Conservation (phyloP, 208 protist species). For the Trypanosoma cruzi region DNA sequence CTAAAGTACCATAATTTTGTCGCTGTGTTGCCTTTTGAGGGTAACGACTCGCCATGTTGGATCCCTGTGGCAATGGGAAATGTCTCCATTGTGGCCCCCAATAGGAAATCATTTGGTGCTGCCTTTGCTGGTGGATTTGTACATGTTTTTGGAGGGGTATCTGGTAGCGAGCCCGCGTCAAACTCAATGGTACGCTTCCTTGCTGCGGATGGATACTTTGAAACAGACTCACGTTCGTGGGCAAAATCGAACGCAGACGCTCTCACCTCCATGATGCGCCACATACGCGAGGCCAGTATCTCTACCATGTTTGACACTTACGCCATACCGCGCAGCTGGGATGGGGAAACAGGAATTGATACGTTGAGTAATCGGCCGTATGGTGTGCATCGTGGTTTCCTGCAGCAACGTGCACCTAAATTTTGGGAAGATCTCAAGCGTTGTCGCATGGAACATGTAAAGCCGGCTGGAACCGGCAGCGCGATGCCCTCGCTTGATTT, state of each 20-base stretch:
- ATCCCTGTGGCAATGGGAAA: conserved; percentile 85
- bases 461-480: neutral
- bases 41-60: conserved; percentile 54
- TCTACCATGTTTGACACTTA: conserved; percentile 44
- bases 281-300: conserved; percentile 35
- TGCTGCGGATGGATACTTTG: conserved; percentile 77
- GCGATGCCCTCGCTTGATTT: neutral
- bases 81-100: conserved; percentile 59
- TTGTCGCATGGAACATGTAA: conserved; percentile 47
- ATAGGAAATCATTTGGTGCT: conserved; percentile 66
- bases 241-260: conserved; percentile 28
- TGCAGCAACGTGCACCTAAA: conserved; percentile 72
- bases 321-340: conserved; percentile 42
- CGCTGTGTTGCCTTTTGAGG: conserved; percentile 52
- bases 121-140: conserved; percentile 81
- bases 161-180: conserved; percentile 60
- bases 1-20: conserved; percentile 76
- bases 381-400: conserved; percentile 63
- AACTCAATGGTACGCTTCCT: conserved; percentile 82
- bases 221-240: conserved; percentile 31
- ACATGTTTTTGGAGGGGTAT: conserved; percentile 81
- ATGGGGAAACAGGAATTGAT: conserved; percentile 24
- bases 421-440: conserved; percentile 52
- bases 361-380: conserved; percentile 20
- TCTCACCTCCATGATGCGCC: conserved; percentile 33